These are phyloP conservation scores for Pythium sp. DNA, from an alignment of 352 stramenopile genomes.

Conservation along the genomic window DNA sequence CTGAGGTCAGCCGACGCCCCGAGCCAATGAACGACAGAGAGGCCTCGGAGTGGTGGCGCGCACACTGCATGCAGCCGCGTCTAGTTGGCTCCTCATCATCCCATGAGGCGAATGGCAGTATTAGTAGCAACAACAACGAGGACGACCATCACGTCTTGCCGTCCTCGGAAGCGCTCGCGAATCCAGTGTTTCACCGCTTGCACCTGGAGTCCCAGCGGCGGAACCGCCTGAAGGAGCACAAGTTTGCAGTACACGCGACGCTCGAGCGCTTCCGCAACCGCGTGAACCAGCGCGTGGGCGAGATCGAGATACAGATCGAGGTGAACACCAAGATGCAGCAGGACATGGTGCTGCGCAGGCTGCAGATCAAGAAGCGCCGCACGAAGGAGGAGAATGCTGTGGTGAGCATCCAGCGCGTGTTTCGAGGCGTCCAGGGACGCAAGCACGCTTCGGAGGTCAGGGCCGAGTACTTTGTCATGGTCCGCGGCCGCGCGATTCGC, in stretches of 20 bases:
- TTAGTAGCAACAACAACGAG: constrained; percentile 26
- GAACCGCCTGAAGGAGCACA: constrained; percentile 21
- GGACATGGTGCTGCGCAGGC: constrained; percentile 24
- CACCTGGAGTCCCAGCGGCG: constrained; percentile 21
- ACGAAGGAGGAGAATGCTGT: constrained; percentile 39
- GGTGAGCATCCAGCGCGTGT: constrained; percentile 48
- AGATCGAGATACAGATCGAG: constrained; percentile 52
- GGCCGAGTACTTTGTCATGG: constrained; percentile 67
- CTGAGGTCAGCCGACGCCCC: neutral
- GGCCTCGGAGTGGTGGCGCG: constrained; percentile 58
- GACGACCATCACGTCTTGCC: constrained; percentile 19
- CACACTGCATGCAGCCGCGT: constrained; percentile 51
- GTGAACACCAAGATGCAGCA: constrained; percentile 55
- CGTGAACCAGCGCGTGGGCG: constrained; percentile 37
- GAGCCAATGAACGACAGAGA: constrained; percentile 25
- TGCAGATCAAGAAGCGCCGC: constrained; percentile 30
- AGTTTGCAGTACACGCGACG: constrained; percentile 18
- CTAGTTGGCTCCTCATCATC: constrained; percentile 7
- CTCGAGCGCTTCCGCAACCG: constrained; percentile 22
- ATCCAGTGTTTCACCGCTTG: constrained; percentile 42
- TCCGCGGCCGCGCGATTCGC: constrained; percentile 61
- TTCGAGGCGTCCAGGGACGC: constrained; percentile 41
- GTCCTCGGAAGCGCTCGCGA: constrained; percentile 48
- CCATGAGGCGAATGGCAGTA: constrained; percentile 21
- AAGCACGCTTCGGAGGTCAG: constrained; percentile 37